Percentiles rank a stretch among this genome's conserved stretches.
Evolutionary conservation across 257 asterid genomes (phyloP).

Genomic region (Penstemon eatonii): DNA sequence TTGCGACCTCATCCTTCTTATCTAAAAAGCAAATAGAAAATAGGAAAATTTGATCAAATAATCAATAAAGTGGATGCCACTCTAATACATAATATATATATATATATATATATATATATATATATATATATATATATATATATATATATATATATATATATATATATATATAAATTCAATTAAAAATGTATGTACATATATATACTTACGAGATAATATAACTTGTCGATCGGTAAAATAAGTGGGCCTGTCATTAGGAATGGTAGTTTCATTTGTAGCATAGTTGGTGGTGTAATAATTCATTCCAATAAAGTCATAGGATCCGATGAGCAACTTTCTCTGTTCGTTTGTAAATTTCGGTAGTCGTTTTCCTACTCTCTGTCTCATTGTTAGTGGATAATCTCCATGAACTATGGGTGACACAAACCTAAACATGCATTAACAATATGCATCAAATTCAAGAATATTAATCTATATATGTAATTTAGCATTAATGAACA

Average conservation of each 20-base stretch:
- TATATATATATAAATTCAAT: too few relatives aligned
- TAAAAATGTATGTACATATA: too few relatives aligned
- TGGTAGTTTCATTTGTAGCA: not conserved
- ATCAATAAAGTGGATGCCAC: not conserved
- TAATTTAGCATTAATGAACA: too few relatives aligned
- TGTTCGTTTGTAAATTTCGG: not conserved
- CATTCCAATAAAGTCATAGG: slow-evolving; percentile 16
- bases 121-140: too few relatives aligned
- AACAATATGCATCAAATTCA: too few relatives aligned
- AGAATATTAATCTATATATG: too few relatives aligned
- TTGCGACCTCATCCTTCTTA: not conserved
- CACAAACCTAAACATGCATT: slow-evolving; percentile 26
- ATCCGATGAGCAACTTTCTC: not conserved
- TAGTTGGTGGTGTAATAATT: slow-evolving; percentile 32
- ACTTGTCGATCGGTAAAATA: slow-evolving; percentile 14
- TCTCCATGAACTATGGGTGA: slow-evolving; percentile 5
- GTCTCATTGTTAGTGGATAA: slow-evolving; percentile 5
- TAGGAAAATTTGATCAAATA: not conserved
- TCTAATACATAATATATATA: not conserved
- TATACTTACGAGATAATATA: not conserved
- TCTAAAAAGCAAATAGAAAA: not conserved
- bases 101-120: too few relatives aligned
- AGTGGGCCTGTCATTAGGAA: not conserved
- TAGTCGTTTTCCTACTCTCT: not conserved
- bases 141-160: too few relatives aligned